Conservation (phyloP, 1,284 basidiomycete genomes). For the Austroboletus rostrupii region DNA sequence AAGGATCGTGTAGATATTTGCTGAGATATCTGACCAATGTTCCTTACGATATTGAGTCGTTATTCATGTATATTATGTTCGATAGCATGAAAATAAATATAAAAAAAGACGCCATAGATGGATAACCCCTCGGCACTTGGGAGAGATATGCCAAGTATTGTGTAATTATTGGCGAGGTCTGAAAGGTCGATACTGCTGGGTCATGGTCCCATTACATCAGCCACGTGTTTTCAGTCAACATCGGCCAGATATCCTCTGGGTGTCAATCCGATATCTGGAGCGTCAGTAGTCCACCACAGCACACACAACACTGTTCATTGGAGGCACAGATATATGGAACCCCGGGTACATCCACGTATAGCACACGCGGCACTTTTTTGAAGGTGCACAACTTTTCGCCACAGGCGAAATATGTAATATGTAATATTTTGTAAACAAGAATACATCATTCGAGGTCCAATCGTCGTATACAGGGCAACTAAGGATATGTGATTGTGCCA, state of each 20-base stretch:
- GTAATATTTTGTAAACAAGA: no score
- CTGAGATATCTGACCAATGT: background rate
- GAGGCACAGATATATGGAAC: background rate
- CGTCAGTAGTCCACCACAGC: background rate
- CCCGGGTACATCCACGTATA: background rate
- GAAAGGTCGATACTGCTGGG: background rate
- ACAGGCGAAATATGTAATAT: background rate
- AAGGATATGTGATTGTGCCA: background rate
- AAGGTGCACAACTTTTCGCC: background rate
- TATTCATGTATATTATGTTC: background rate
- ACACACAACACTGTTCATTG: background rate
- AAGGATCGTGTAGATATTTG: background rate
- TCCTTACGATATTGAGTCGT: background rate
- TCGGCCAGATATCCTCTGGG: background rate
- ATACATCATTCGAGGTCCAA: background rate
- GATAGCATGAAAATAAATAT: background rate
- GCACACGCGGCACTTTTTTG: background rate
- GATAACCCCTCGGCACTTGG: background rate
- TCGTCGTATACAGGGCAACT: background rate
- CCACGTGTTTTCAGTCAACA: background rate
- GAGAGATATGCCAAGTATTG: background rate
- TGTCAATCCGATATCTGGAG: background rate
- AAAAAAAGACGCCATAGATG: background rate
- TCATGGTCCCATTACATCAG: background rate
- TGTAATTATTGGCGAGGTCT: background rate